Conservation (phyloP, 2,329 filamentous ascomycete species). For the Fusarium stilboides region DNA sequence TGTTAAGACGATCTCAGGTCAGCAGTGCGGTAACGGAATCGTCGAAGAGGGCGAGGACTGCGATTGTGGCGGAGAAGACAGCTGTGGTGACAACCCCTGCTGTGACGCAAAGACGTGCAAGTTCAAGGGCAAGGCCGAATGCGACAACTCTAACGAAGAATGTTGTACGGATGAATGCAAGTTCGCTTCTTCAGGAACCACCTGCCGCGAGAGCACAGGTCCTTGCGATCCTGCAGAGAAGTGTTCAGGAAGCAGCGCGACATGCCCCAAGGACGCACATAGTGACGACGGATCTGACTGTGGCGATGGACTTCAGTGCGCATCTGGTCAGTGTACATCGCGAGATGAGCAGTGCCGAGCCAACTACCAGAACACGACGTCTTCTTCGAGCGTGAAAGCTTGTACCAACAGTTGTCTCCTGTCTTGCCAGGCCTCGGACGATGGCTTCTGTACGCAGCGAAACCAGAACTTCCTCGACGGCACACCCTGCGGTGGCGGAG, state of each 20-base stretch:
- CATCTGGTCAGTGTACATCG: slow-evolving; percentile 94
- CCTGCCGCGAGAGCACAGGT: slow-evolving; percentile 86
- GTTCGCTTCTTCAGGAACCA: slow-evolving; percentile 75
- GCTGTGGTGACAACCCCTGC: slow-evolving; percentile 83
- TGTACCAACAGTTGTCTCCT: slow-evolving; percentile 80
- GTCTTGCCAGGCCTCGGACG: slow-evolving; percentile 81
- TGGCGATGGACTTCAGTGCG: slow-evolving; percentile 81
- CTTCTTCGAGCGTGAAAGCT: slow-evolving; percentile 83
- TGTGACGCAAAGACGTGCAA: slow-evolving; percentile 91
- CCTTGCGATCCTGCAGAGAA: slow-evolving; percentile 88
- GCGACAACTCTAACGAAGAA: slow-evolving; percentile 85
- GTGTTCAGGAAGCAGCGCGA: slow-evolving; percentile 80
- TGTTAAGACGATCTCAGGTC: slow-evolving; percentile 84
- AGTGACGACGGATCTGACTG: slow-evolving; percentile 80
- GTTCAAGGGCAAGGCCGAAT: slow-evolving; percentile 82
- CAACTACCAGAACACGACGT: slow-evolving; percentile 82
- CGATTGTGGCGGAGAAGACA: slow-evolving; percentile 85
- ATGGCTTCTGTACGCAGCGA: slow-evolving; percentile 79
- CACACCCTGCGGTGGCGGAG: slow-evolving; percentile 85
- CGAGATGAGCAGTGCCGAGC: slow-evolving; percentile 90
- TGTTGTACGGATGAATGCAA: slow-evolving; percentile 80
- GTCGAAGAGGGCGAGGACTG: slow-evolving; percentile 96
- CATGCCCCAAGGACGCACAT: slow-evolving; percentile 81
- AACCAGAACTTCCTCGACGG: slow-evolving; percentile 96
- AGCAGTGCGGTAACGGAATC: slow-evolving; percentile 96